Evolutionary conservation across 441 rosid species (phyloP).

Genomic region (Gossypium schwendimanii): DNA sequence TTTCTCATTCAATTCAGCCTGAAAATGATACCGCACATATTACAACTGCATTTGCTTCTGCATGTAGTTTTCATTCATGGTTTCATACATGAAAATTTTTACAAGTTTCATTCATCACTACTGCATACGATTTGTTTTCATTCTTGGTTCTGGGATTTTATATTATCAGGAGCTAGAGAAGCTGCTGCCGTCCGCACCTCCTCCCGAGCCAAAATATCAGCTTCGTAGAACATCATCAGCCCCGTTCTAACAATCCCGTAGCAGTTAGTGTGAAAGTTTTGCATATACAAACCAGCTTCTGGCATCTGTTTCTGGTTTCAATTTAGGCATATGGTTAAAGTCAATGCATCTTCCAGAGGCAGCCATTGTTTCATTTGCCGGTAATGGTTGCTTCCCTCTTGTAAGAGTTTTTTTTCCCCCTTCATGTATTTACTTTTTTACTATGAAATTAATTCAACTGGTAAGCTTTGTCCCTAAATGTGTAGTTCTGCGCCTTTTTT

Average conservation of each 20-base stretch:
- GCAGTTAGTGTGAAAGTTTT: conserved; percentile 6
- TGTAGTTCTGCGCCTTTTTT: not conserved
- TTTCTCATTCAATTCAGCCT: not conserved
- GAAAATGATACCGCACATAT: not conserved
- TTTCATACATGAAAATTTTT: not conserved
- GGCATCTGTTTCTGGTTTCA: not conserved
- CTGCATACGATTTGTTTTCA: not conserved
- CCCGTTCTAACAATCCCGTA: conserved; percentile 27
- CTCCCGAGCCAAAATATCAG: conserved; percentile 65
- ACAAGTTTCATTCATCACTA: not conserved
- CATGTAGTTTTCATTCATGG: not conserved
- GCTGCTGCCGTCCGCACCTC: conserved; percentile 44
- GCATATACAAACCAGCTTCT: not conserved
- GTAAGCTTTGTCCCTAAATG: conserved; percentile 4
- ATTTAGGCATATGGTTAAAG: not conserved
- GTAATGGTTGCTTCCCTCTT: conserved; percentile 4
- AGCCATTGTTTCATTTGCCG: conserved; percentile 5
- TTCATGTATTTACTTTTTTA: not conserved
- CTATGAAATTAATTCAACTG: conserved; percentile 5
- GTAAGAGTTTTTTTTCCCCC: not conserved
- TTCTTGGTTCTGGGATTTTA: not conserved
- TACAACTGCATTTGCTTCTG: not conserved
- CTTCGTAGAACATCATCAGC: conserved; percentile 78
- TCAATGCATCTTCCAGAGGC: not conserved
- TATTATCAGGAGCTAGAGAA: conserved; percentile 51